Conservation (phyloP, 2,329 filamentous ascomycete genomes). For the Colletotrichum tofieldiae region DNA sequence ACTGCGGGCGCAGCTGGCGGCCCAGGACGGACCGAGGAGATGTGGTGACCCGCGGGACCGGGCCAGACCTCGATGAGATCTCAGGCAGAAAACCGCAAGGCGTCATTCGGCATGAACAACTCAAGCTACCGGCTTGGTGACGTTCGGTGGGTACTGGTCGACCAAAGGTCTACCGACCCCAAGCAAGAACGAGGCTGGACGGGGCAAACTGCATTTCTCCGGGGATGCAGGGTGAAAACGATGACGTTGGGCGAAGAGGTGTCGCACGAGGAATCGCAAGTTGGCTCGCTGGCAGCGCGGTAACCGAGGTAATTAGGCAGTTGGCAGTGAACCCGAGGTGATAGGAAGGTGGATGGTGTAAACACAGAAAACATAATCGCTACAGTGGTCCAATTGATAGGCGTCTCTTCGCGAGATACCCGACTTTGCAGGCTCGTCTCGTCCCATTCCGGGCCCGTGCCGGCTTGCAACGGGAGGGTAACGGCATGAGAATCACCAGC, state of each 20-base stretch:
- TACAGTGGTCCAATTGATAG: constrained; percentile 30
- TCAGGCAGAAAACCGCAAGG: neutral
- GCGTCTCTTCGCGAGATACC: constrained; percentile 23
- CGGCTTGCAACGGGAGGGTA: constrained; percentile 32
- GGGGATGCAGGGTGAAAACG: neutral
- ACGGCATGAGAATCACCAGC: constrained; percentile 33
- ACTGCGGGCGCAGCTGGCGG: neutral
- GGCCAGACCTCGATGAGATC: neutral
- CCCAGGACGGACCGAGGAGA: constrained; percentile 12
- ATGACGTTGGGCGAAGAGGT: neutral
- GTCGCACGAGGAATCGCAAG: neutral
- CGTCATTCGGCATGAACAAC: neutral
- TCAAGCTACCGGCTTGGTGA: neutral
- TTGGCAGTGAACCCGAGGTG: neutral
- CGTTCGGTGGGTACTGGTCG: neutral
- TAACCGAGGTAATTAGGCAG: neutral
- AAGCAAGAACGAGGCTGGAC: neutral
- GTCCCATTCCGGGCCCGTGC: constrained; percentile 7
- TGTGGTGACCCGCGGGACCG: neutral
- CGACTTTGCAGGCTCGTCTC: constrained; percentile 16
- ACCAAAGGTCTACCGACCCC: neutral
- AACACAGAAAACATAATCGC: constrained; percentile 30
- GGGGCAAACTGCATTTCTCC: neutral
- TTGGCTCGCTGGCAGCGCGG: neutral
- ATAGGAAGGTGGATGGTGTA: constrained; percentile 15